These are phyloP conservation scores for Mycosphaerella sp. DNA, from an alignment of 2,329 filamentous ascomycete species.

Conservation along the genomic window DNA sequence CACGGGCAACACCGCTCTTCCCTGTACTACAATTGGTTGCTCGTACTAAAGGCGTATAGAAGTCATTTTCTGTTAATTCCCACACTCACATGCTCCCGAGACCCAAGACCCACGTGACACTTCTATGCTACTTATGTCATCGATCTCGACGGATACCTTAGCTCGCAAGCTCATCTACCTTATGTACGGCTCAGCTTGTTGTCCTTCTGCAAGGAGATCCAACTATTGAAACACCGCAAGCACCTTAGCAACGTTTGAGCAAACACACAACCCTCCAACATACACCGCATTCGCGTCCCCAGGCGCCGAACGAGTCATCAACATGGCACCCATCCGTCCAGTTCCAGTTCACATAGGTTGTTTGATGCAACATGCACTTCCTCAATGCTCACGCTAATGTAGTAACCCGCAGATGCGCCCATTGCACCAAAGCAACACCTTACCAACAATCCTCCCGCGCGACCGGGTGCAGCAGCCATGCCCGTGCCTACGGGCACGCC, in stretches of 20 bases:
- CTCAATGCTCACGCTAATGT: not conserved
- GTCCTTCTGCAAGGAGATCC: constrained; percentile 1
- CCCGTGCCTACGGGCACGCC: constrained; percentile 32
- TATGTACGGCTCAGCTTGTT: not conserved
- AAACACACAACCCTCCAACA: not conserved
- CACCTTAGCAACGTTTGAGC: not conserved
- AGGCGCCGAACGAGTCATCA: constrained; percentile 12
- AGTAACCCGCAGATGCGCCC: constrained; percentile 34
- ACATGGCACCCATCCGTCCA: constrained; percentile 47
- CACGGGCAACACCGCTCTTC: constrained; percentile 28
- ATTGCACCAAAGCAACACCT: constrained; percentile 36
- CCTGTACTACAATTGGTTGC: constrained; percentile 34
- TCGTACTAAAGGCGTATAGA: constrained; percentile 29
- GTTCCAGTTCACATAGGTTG: constrained; percentile 40
- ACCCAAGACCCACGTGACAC: not conserved
- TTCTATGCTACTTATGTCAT: not conserved
- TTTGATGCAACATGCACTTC: not conserved
- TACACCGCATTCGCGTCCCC: too few species aligned
- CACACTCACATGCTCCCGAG: too few species aligned
- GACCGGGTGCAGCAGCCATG: constrained; percentile 27
- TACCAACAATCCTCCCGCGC: constrained; percentile 28
- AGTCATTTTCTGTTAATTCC: constrained; percentile 15
- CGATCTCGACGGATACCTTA: not conserved
- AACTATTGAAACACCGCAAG: not conserved
- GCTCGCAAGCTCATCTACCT: not conserved